Evolutionary conservation across 1,284 basidiomycete species (phyloP), one percentile per base, ranked within the genome.

Genomic region (Ustilago lituana): DNA sequence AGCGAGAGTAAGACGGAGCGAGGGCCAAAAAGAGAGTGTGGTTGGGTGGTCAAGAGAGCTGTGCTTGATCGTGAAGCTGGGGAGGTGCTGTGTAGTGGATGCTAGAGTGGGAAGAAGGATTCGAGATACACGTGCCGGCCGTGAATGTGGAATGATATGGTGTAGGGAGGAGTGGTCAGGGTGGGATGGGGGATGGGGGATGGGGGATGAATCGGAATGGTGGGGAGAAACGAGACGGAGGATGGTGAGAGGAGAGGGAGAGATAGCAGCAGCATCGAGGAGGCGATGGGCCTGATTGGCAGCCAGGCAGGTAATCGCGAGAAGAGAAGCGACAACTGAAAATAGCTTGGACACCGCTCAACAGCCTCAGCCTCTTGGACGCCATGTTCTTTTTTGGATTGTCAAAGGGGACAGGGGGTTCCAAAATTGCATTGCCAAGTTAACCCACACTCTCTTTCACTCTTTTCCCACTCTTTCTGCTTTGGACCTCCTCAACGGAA

Each of bases 111-210:
- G 6, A 22, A 9, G 20, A 10, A 14, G 11, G 9, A 14, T 5
- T 20, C 23, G 43, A 35, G 5, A 23, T 59, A 17, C 47, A 55
- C 56, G 56, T 59, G 55, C 62, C 56, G 14, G 62, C 55, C 62
- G 62, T 59, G 62, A 35, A 51, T 31, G 32, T 59, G 48, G 45
- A 64, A 43, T 11, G 19, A 29, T 6, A 15, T 9, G 32, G 37
- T 38, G 9, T 8, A 22, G 38, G 26, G 41, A 38, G 41, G 19
- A n/a, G 27, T 37, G 40, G 27, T 36, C n/a, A n/a, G n/a, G n/a
- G 41, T 17, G 32, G 36, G 26, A 35, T 37, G 41, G 41, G 35
- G 33, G 48, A 39, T 36, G 31, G 19, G 15, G 43, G 24, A 20
- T 36, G 24, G 27, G 15, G 20, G 12, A 17, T 37, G 20, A 41